A percentile compares a stretch with the other conserved stretches of the same genome.
phyloP scores from a whole-genome alignment of 768 basidiomycete species.

The Agaricus sinodeliciosus region DNA sequence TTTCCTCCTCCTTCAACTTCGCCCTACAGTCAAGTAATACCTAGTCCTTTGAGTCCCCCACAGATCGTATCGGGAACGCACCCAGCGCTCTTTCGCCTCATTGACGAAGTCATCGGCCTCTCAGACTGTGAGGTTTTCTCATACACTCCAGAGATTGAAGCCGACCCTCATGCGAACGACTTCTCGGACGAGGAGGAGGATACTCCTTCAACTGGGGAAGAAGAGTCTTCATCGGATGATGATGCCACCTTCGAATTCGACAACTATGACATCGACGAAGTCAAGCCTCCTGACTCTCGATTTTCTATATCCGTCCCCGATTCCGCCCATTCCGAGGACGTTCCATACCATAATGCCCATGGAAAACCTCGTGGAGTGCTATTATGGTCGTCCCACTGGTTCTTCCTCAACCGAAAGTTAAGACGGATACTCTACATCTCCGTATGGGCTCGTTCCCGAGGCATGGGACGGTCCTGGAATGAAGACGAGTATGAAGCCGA shows the following conservation, averaged over 20 bases:
- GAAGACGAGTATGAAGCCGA: slow-evolving; percentile 28
- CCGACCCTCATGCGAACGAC: slow-evolving; percentile 89
- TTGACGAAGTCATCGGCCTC: slow-evolving; percentile 87
- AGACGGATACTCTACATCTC: slow-evolving; percentile 91
- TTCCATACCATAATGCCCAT: slow-evolving; percentile 36
- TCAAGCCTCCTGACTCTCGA: slow-evolving; percentile 32
- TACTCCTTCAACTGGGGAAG: slow-evolving; percentile 55
- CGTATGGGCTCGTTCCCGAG: slow-evolving; percentile 79
- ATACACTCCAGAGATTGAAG: slow-evolving; percentile 88
- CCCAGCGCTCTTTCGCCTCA: slow-evolving; percentile 78
- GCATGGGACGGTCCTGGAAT: slow-evolving; percentile 42
- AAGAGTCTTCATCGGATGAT: slow-evolving; percentile 64
- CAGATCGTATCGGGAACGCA: slow-evolving; percentile 78
- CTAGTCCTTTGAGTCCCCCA: slow-evolving; percentile 65
- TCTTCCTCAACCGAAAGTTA: slow-evolving; percentile 89
- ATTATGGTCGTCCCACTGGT: slow-evolving; percentile 96
- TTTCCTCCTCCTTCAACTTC: slow-evolving; percentile 75
- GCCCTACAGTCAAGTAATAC: slow-evolving; percentile 49
- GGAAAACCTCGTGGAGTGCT: slow-evolving; percentile 68
- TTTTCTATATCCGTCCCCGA: slow-evolving; percentile 31
- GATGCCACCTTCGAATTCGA: slow-evolving; percentile 75
- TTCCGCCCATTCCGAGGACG: slow-evolving; percentile 29
- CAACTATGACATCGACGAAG: slow-evolving; percentile 69
- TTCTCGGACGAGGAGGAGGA: slow-evolving; percentile 78
- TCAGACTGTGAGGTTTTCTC: slow-evolving; percentile 94